These are phyloP conservation scores for Fusarium foetens DNA, from an alignment of 2,329 filamentous ascomycete genomes.

Conservation along the genomic window DNA sequence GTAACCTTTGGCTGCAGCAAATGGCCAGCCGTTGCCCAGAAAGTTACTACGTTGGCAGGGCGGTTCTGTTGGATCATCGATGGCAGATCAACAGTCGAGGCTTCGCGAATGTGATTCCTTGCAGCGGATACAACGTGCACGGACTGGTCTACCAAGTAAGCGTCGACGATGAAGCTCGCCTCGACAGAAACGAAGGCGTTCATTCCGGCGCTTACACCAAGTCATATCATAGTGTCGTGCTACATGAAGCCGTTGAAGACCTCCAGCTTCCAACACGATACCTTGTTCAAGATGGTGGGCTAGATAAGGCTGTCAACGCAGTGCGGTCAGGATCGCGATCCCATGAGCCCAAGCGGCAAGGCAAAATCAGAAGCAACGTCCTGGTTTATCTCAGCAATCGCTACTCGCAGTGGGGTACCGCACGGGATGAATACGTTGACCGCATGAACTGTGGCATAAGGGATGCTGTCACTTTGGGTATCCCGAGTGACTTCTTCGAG, in stretches of 20 bases:
- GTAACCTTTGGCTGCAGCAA: background rate
- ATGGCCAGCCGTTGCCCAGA: background rate
- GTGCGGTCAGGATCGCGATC: background rate
- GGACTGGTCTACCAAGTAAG: background rate
- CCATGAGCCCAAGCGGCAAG: background rate
- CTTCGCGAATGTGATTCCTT: background rate
- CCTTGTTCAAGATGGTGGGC: background rate
- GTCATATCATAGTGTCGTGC: background rate
- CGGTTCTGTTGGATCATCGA: background rate
- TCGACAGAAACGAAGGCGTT: background rate
- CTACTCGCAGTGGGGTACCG: background rate
- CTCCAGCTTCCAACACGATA: background rate
- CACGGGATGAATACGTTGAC: background rate
- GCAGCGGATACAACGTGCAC: background rate
- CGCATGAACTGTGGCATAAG: background rate
- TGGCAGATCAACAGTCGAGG: background rate
- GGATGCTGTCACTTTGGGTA: background rate
- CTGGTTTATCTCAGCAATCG: background rate
- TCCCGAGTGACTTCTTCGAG: background rate
- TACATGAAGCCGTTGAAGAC: background rate
- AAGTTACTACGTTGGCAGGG: background rate
- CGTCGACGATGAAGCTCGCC: background rate
- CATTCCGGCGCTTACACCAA: background rate
- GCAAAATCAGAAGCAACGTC: background rate
- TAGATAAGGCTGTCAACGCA: background rate